A percentile compares a stretch with the other conserved stretches of the same genome.
Evolutionary conservation across 2,329 filamentous ascomycete species (phyloP).

Genomic region (Beauveria scarabaeidicola): DNA sequence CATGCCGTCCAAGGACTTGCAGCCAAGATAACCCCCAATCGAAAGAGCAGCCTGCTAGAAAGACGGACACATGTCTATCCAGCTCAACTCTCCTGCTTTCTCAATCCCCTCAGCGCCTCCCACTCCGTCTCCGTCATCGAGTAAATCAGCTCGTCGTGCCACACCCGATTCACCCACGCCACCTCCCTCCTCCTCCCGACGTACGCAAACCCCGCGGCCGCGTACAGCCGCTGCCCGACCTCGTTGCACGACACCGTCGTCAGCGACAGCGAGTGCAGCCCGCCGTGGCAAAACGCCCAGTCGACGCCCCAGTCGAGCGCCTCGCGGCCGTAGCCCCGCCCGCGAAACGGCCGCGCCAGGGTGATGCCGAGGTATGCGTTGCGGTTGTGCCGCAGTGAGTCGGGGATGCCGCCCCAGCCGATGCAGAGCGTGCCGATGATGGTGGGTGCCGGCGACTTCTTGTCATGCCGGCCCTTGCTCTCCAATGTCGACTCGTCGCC

Average conservation of each 20-base stretch:
- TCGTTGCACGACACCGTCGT: conserved; percentile 7
- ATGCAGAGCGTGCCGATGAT: conserved; percentile 16
- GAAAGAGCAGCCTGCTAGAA: too few relatives aligned
- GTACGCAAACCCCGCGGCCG: not conserved
- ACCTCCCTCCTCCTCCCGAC: conserved; percentile 6
- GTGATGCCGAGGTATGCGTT: conserved; percentile 11
- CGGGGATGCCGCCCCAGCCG: conserved; percentile 11
- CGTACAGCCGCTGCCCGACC: conserved; percentile 5
- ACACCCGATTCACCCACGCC: conserved; percentile 3
- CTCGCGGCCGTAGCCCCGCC: conserved; percentile 10
- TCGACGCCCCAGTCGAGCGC: conserved; percentile 12
- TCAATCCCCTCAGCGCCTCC: not conserved
- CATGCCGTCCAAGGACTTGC: too few relatives aligned
- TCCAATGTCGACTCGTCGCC: too few relatives aligned
- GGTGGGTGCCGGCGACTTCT: conserved; percentile 12
- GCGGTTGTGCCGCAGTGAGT: conserved; percentile 9
- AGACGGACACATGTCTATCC: not conserved
- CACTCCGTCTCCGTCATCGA: conserved; percentile 11
- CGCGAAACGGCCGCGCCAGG: not conserved
- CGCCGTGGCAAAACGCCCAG: conserved; percentile 11
- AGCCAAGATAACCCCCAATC: too few relatives aligned
- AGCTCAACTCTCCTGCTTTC: not conserved
- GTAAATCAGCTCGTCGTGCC: conserved; percentile 11
- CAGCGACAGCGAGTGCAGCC: conserved; percentile 8
- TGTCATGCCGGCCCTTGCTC: not conserved